A percentile compares a stretch with the other conserved stretches of the same genome.
Evolutionary conservation across 768 basidiomycete species (phyloP).

Genomic region (Sutorius australiensis): DNA sequence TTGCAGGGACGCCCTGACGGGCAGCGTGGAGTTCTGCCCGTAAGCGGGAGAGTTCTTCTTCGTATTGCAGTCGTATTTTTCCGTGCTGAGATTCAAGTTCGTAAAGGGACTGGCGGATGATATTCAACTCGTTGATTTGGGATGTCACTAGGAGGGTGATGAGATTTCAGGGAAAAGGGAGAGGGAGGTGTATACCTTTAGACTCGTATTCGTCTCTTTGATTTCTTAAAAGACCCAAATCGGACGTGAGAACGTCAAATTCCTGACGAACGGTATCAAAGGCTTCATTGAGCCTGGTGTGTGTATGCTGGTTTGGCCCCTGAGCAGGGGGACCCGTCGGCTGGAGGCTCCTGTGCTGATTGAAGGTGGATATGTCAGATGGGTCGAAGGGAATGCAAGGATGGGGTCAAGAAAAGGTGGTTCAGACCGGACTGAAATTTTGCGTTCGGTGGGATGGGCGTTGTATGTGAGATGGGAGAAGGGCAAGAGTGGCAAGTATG

Average conservation of each 20-base stretch:
- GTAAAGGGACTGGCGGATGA: conserved; percentile 85
- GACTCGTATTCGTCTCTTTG: conserved; percentile 89
- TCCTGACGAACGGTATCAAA: conserved; percentile 82
- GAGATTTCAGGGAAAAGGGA: conserved; percentile 6
- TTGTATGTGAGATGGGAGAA: neutral
- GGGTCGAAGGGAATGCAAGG: neutral
- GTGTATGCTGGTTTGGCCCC: conserved; percentile 38
- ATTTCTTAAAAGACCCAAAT: conserved; percentile 60
- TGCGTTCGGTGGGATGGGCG: conserved; percentile 10
- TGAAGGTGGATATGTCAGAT: conserved; percentile 16
- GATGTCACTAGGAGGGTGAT: conserved; percentile 49
- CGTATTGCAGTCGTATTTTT: conserved; percentile 83
- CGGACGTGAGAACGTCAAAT: conserved; percentile 71
- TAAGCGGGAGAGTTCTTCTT: conserved; percentile 74
- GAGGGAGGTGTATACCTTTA: conserved; percentile 52
- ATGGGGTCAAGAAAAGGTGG: neutral
- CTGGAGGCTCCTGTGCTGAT: conserved; percentile 52
- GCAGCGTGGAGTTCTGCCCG: conserved; percentile 61
- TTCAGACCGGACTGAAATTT: conserved; percentile 21
- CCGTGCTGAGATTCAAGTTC: conserved; percentile 88
- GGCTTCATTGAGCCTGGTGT: conserved; percentile 62
- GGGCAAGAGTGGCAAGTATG: neutral
- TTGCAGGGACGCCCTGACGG: conserved; percentile 38
- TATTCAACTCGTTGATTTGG: conserved; percentile 87
- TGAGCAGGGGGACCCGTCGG: conserved; percentile 46